Base-by-base conservation (phyloP, 1,284 basidiomycete genomes). In the Tausonia pullulans region DNA sequence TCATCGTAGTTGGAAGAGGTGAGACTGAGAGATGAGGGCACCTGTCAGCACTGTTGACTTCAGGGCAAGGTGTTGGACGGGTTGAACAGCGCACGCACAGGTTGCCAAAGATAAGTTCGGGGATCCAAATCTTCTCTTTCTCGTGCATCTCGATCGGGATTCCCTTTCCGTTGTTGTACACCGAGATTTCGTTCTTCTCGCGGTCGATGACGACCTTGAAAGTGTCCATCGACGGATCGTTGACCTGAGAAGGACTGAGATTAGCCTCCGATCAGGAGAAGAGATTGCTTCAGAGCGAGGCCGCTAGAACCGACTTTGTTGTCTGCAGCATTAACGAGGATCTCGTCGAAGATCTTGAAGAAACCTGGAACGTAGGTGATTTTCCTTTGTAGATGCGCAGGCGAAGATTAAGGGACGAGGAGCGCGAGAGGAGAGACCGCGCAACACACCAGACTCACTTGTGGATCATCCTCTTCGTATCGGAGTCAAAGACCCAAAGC, bases 261-360 rank as follows among this genome's bases (percentile, higher is more conserved):
- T 46, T 40, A 50, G n/a, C n/a, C 44, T 6, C 48, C 16, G 16
- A 53, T 5, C 46, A 11, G 51, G 16, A 4, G 8, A 57, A 64
- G 10, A 58, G 41, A 48, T 50, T 3, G 27, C 11, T 46, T 63
- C 14, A 46, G 41, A 57, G 27, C 71, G 73, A 61, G 13, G 27
- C 27, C 27, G 27, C 27, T 27, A 5, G 7, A 6, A 58, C 74
- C 48, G 69, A 89, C 95, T 85, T 98, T 98, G 79, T 98, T 97
- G 76, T 99, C 96, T 6, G 96, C 96, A 16, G 96, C 96, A 74
- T 99, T 99, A 71, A 99, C 96, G 5, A 99, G 81, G 72, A 99
- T 99, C 78, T 99, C 96, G 73, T 99, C 96, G 56, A 98, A 88
- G 74, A 98, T 98, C 81, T 99, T 98, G 84, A 96, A 96, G 77